These are phyloP conservation scores for Microascus cirrosus DNA, from an alignment of 2,329 filamentous ascomycete species.

Conservation along the genomic window DNA sequence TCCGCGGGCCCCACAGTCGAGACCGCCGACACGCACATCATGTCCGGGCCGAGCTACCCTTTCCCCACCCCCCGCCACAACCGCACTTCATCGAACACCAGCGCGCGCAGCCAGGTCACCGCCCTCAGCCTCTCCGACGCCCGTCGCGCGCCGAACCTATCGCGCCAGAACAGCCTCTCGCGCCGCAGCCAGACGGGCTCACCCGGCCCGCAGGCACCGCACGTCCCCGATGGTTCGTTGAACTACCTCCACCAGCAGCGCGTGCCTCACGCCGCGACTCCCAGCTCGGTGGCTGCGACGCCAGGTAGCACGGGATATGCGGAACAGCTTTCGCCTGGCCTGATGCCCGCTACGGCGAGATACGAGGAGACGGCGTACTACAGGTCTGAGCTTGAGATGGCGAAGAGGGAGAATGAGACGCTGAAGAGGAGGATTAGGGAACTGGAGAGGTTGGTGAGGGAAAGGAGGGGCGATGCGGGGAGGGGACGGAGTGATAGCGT, in stretches of 20 bases:
- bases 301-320: conserved; percentile 21
- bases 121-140: conserved; percentile 22
- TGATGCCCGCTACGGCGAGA: conserved; percentile 44
- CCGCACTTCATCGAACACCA: conserved; percentile 46
- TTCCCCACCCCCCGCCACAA: conserved; percentile 44
- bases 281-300: conserved; percentile 27
- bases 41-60: conserved; percentile 46
- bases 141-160: conserved; percentile 29
- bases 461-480: conserved; percentile 33
- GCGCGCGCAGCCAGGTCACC: conserved; percentile 37
- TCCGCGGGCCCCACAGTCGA: conserved; percentile 40
- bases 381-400: conserved; percentile 46
- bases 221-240: conserved; percentile 22
- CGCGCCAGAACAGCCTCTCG: conserved; percentile 45
- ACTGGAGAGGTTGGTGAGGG: conserved; percentile 43
- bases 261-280: conserved; percentile 19
- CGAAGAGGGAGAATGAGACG: conserved; percentile 53
- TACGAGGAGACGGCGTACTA: conserved; percentile 54
- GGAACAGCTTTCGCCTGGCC: conserved; percentile 37
- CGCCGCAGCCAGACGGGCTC: conserved; percentile 40
- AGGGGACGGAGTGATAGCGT: conserved; percentile 38
- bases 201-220: conserved; percentile 16
- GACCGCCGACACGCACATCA: conserved; percentile 33
- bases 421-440: conserved; percentile 52
- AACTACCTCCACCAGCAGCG: conserved; percentile 37